phyloP scores from a whole-genome alignment of 2,329 filamentous ascomycete genomes.

The Cucurbitaria berberidis region DNA sequence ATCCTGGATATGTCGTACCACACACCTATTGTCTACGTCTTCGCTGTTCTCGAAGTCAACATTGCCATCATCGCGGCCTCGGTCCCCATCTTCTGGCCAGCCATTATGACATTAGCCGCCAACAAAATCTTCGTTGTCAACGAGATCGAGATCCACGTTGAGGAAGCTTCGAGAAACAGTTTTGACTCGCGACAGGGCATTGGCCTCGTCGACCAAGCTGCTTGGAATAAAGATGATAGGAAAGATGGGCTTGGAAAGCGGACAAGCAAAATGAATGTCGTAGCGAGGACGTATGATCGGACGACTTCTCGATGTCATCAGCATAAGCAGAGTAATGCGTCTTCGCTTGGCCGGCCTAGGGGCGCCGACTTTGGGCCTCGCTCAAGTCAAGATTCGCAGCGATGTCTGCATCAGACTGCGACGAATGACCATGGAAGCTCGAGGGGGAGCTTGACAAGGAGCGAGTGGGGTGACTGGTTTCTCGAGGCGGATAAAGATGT shows the following conservation, averaged over 20 bases:
- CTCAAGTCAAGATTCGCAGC: conserved; percentile 35
- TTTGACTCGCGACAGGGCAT: conserved; percentile 20
- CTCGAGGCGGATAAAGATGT: conserved; percentile 21
- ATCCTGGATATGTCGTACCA: conserved; percentile 39
- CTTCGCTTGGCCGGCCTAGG: conserved; percentile 19
- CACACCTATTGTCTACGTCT: conserved; percentile 39
- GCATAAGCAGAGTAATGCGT: conserved; percentile 16
- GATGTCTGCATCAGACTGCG: conserved; percentile 21
- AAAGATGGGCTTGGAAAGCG: conserved; percentile 12
- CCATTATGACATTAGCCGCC: conserved; percentile 35
- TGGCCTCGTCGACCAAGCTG: conserved; percentile 19
- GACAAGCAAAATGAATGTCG: conserved; percentile 18
- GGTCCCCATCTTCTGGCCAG: conserved; percentile 49
- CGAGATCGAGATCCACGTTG: conserved; percentile 45
- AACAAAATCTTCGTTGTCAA: conserved; percentile 50
- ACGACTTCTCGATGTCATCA: conserved; percentile 4
- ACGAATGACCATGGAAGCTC: conserved; percentile 6
- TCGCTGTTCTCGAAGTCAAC: conserved; percentile 47
- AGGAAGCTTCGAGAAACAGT: conserved; percentile 24
- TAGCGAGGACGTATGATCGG: conserved; percentile 18
- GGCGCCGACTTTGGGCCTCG: conserved; percentile 17
- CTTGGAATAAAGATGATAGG: conserved; percentile 15
- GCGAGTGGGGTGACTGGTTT: conserved; percentile 25
- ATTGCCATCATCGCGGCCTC: conserved; percentile 47
- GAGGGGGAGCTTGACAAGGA: conserved; percentile 1